These are phyloP conservation scores for Arachis monticola DNA, from an alignment of 331 rosid genomes.

Conservation along the genomic window DNA sequence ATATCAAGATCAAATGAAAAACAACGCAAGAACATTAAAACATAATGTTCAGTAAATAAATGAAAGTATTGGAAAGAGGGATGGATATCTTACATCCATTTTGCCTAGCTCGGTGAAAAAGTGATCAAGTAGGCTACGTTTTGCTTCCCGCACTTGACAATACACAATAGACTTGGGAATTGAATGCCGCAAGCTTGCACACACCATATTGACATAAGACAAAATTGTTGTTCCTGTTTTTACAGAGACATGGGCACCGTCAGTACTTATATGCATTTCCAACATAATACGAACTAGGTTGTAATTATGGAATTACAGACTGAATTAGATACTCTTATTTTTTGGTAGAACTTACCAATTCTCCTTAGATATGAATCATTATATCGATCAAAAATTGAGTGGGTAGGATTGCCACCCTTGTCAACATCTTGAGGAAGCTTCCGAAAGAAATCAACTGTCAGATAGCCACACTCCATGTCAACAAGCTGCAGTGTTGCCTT, in stretches of 20 bases:
- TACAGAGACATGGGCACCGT: neutral
- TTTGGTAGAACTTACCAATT: constrained; percentile 59
- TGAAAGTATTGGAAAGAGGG: neutral
- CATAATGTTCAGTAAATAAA: constrained; percentile 12
- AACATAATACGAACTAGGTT: neutral
- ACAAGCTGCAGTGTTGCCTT: constrained; percentile 86
- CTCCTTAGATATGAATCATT: constrained; percentile 88
- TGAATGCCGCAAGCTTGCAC: constrained; percentile 78
- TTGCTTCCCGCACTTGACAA: constrained; percentile 96
- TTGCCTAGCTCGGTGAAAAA: constrained; percentile 84
- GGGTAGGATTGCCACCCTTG: constrained; percentile 98
- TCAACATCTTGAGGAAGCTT: constrained; percentile 96
- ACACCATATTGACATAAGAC: constrained; percentile 90
- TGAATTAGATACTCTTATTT: neutral
- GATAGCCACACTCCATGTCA: constrained; percentile 89
- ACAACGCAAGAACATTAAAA: neutral
- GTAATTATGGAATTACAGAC: neutral
- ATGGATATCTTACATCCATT: constrained; percentile 65
- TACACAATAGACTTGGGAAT: constrained; percentile 92
- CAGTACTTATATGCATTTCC: constrained; percentile 21
- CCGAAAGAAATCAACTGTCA: constrained; percentile 93
- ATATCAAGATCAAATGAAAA: constrained; percentile 24
- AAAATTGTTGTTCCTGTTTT: constrained; percentile 76
- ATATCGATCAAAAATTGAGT: constrained; percentile 91
- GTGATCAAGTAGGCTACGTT: constrained; percentile 83